Evolutionary conservation across 1,284 basidiomycete species (phyloP), one percentile per base, ranked within the genome.

Genomic region (Moniliophthora roreri): DNA sequence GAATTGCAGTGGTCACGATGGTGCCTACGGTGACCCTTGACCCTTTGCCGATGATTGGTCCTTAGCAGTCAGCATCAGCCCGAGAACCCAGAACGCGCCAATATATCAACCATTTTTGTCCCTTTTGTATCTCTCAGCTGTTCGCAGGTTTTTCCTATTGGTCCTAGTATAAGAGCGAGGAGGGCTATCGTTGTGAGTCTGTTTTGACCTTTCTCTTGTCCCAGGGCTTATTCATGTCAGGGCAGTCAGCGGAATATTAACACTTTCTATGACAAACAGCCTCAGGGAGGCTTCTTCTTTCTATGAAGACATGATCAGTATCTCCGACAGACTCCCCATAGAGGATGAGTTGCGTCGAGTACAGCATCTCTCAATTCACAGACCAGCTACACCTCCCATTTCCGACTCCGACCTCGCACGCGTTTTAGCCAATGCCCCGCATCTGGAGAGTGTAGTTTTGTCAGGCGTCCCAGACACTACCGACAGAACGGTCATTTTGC

Each of bases 371-470:
- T 68, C 79, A 51, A 69, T 88, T 58, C 75, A 74, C 34, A 65
- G 38, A 63, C 39, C 59, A 58, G 26, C 66, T 41, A 62, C 63
- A 49, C 63, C 63, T 51, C 55, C 65, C 42, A 72, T 95, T 18
- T 79, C 78, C 26, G 85, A 94, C 63, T 78, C 83, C 41, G 77
- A 83, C 37, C 77, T 98, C 40, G 78, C 80, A 36, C 63, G 69
- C 7, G 79, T 91, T 16, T 72, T 97, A 52, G 66, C 72, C 0
- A 71, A 72, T 39, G 89, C 88, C 65, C 81, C 83, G 6, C 81
- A 88, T 52, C 76, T 98, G 49, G 81, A 91, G 63, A 85, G 87
- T 3, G 78, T 89, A 38, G 84, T 89, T 58, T 73, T 97, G 28
- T 84, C 81, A 24, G 87, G 85, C 20, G 80, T 89, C 6, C 73